Evolutionary conservation across 164 flowering plant genomes (phyloP).

Genomic region (Annona cherimola): DNA sequence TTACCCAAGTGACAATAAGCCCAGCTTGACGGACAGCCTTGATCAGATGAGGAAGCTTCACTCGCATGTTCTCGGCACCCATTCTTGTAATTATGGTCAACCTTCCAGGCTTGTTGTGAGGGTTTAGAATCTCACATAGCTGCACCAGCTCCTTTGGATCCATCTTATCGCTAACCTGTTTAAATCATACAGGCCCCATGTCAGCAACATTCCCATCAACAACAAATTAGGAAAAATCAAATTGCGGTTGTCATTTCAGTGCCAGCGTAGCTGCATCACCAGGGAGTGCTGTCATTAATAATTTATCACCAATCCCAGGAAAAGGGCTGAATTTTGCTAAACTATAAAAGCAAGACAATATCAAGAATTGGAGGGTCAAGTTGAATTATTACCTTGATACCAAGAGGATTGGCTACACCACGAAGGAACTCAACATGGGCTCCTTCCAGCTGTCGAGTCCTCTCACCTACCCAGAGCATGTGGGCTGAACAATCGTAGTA

Average conservation of each 20-base stretch:
- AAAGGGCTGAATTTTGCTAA: too few species aligned
- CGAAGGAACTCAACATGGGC: slow-evolving; percentile 49
- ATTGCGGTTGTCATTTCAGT: not conserved
- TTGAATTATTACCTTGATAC: slow-evolving; percentile 27
- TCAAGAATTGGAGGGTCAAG: not conserved
- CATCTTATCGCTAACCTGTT: slow-evolving; percentile 55
- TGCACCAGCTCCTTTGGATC: slow-evolving; percentile 45
- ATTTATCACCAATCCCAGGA: not conserved
- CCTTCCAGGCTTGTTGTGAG: slow-evolving; percentile 48
- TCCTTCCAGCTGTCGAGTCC: slow-evolving; percentile 50
- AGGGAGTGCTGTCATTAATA: too few species aligned
- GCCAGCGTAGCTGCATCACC: not conserved
- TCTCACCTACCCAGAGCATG: slow-evolving; percentile 55
- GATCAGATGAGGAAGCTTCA: slow-evolving; percentile 48
- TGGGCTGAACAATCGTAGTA: slow-evolving; percentile 48
- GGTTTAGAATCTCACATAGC: slow-evolving; percentile 46
- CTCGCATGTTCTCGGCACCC: slow-evolving; percentile 55
- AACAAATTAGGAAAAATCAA: not conserved
- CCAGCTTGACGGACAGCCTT: slow-evolving; percentile 51
- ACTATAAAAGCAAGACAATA: not conserved
- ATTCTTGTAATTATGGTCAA: slow-evolving; percentile 43
- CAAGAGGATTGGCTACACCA: slow-evolving; percentile 49
- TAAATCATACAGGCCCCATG: not conserved
- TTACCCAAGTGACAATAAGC: slow-evolving; percentile 53
- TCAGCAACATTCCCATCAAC: not conserved